Evolutionary conservation across 495 filamentous ascomycete genomes (phyloP).

Genomic region (Podospora pseudoanserina): DNA sequence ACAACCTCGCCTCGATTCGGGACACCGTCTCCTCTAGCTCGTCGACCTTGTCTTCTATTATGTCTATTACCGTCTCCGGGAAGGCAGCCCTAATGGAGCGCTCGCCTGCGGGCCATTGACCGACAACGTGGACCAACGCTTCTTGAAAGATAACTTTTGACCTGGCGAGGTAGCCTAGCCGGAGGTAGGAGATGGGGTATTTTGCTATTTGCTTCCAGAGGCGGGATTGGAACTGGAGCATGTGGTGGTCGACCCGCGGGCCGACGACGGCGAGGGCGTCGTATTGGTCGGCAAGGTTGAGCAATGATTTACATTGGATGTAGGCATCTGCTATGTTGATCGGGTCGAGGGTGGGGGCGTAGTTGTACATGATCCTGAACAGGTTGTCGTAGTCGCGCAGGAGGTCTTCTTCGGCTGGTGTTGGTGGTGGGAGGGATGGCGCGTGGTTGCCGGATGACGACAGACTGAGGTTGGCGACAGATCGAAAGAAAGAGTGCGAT

Average conservation of each 20-base stretch:
- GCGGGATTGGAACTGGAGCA: constrained; percentile 81
- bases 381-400: constrained; percentile 90
- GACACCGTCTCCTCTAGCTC: constrained; percentile 70
- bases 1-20: constrained; percentile 69
- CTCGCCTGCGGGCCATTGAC: constrained; percentile 79
- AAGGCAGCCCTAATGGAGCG: constrained; percentile 69
- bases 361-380: constrained; percentile 90
- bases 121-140: constrained; percentile 85
- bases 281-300: constrained; percentile 84
- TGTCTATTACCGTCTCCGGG: constrained; percentile 69
- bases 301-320: constrained; percentile 82
- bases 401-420: constrained; percentile 58
- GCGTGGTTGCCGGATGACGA: constrained; percentile 21
- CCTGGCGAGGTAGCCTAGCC: constrained; percentile 79
- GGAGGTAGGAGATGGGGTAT: constrained; percentile 86
- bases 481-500: constrained; percentile 75
- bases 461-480: constrained; percentile 73
- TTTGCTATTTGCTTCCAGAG: constrained; percentile 94
- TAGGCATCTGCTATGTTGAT: constrained; percentile 88
- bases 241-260: constrained; percentile 85
- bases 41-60: constrained; percentile 88
- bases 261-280: constrained; percentile 85
- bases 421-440: constrained; percentile 39
- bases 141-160: constrained; percentile 86
- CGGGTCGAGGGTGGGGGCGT: constrained; percentile 71